Base-by-base conservation (phyloP, 352 stramenopile genomes). In the Phytophthora foliorum region DNA sequence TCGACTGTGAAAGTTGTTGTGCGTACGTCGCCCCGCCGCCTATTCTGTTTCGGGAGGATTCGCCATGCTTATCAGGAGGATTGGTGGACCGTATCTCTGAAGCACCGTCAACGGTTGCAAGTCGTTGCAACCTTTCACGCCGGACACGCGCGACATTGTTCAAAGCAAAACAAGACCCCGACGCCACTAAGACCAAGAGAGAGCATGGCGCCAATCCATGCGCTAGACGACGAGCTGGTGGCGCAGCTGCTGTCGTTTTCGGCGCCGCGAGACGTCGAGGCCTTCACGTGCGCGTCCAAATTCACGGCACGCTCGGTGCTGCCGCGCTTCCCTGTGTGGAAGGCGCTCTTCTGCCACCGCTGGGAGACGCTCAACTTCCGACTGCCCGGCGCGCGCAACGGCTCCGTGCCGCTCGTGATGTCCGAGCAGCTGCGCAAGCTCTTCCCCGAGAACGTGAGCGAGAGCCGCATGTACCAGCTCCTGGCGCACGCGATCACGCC, bases 281-380 rank as follows among this genome's bases (percentile, higher is more conserved):
- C 72, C 42, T 74, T 79, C 67, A 65, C 72, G 29, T 73, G 63
- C 29, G 72, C 72, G 32, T 77, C 67, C 57, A 74, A 71, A 57
- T 77, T 75, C 46, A 68, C 58, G 17, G 63, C 62, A 29, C 48
- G 57, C 46, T 42, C 31, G 2, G 72, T 79, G 14, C 57, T 79
- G 49, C 72, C 72, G 34, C 67, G 46, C 48, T 79, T 79, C 50
- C 72, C 72, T 32, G 63, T 79, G 19, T 79, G 72, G 72, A 63
- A 71, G 24, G 42, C 63, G 49, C 57, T 79, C 22, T 79, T 77
- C 72, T 71, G 62, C 31, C 63, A 66, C 21, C 72, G 63, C 41
- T 79, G 72, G 72, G 67, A 73, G 54, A 68, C 67, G 32, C 60
- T 79, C 49, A 79, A 79, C 67, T 79, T 77, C 57, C 46, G 52